A percentile compares a stretch with the other conserved stretches of the same genome.
These are phyloP conservation scores for Alternaria gansuensis DNA, from an alignment of 2,329 filamentous ascomycete species.

Conservation along the genomic window DNA sequence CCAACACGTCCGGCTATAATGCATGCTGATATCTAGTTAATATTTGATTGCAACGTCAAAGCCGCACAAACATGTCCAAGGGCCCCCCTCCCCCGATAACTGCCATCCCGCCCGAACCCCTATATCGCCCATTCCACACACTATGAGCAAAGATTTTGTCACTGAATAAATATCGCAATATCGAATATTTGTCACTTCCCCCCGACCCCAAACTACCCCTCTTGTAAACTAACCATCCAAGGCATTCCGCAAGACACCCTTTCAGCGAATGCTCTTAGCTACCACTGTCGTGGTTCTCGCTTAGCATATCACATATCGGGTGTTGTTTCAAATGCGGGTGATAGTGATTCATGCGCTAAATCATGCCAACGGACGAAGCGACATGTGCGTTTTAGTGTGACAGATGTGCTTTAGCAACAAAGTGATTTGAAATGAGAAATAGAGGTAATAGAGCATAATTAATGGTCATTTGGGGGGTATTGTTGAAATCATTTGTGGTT, in stretches of 20 bases:
- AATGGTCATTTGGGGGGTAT: conserved; percentile 6
- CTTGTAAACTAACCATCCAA: neutral
- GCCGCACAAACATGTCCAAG: neutral
- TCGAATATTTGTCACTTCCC: neutral
- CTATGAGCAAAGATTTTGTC: neutral
- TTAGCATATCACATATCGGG: conserved; percentile 4
- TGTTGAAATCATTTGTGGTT: neutral
- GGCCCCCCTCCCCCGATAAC: neutral
- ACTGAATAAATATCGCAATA: neutral
- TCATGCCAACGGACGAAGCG: neutral
- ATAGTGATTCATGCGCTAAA: neutral
- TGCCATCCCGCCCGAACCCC: neutral
- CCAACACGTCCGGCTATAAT: neutral
- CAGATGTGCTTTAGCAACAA: neutral
- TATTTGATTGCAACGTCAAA: neutral
- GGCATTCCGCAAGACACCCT: neutral
- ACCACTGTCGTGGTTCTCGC: neutral
- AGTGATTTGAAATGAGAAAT: neutral
- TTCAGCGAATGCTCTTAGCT: neutral
- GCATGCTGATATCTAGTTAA: neutral
- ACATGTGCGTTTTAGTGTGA: neutral
- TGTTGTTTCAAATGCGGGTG: conserved; percentile 1
- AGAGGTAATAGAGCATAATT: conserved; percentile 9
- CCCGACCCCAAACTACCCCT: neutral
- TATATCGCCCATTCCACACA: neutral